These are phyloP conservation scores for Piper longum DNA, from an alignment of 164 flowering plant genomes.

Conservation along the genomic window DNA sequence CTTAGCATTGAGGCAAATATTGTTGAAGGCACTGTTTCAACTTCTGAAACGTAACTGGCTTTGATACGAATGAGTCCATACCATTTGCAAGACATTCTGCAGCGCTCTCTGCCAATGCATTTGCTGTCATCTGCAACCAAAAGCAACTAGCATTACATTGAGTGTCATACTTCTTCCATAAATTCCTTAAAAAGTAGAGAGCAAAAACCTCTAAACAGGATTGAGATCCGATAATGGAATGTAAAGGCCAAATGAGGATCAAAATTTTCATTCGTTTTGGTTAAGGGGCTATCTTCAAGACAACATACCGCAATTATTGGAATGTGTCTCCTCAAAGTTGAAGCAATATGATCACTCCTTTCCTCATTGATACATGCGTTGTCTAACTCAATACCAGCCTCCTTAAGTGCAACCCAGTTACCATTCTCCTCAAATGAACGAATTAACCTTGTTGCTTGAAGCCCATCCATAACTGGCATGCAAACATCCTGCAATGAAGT, in stretches of 20 bases:
- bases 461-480: slow-evolving; percentile 99
- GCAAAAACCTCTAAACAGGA: no score
- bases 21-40: slow-evolving; percentile 63
- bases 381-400: slow-evolving; percentile 48
- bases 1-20: slow-evolving; percentile 16
- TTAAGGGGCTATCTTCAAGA: background rate
- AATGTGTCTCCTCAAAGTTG: slow-evolving; percentile 22
- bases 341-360: slow-evolving; percentile 9
- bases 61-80: slow-evolving; percentile 93
- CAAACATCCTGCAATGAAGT: slow-evolving; percentile 59
- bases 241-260: no score
- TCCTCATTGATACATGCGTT: slow-evolving; percentile 16
- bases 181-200: no score
- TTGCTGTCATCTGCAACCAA: slow-evolving; percentile 84
- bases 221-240: no score
- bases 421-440: slow-evolving; percentile 89
- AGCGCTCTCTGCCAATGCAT: slow-evolving; percentile 78
- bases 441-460: slow-evolving; percentile 77
- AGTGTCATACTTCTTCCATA: no score
- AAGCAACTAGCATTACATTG: no score
- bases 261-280: no score
- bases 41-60: slow-evolving; percentile 75
- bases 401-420: slow-evolving; percentile 67
- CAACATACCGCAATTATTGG: slow-evolving; percentile 77
- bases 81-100: slow-evolving; percentile 83